phyloP scores from a whole-genome alignment of 2,329 filamentous ascomycete species.

The Pestalotiopsis sp. region DNA sequence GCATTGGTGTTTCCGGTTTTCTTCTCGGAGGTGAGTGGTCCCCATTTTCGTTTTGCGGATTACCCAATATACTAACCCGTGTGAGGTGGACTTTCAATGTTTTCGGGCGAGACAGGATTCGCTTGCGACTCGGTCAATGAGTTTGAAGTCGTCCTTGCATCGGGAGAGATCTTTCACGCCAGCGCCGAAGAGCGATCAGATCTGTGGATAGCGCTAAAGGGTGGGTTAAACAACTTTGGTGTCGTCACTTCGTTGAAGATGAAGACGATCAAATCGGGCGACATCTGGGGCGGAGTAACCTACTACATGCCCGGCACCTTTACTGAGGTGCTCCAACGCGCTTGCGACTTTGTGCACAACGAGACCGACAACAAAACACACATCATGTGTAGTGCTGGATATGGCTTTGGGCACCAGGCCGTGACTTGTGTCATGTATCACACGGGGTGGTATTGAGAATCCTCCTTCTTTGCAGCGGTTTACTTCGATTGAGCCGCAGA shows the following conservation, averaged over 20 bases:
- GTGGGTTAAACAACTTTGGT: constrained; percentile 21
- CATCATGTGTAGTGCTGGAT: constrained; percentile 17
- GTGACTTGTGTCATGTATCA: constrained; percentile 20
- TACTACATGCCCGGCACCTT: constrained; percentile 19
- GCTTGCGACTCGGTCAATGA: constrained; percentile 20
- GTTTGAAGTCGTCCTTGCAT: constrained; percentile 18
- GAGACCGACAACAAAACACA: constrained; percentile 19
- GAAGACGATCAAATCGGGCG: constrained; percentile 12
- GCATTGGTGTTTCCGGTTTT: background rate
- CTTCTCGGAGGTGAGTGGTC: background rate
- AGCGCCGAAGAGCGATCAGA: constrained; percentile 17
- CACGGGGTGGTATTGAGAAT: constrained; percentile 17
- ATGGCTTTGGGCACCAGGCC: constrained; percentile 17
- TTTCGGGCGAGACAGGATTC: constrained; percentile 16
- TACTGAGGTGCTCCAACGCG: constrained; percentile 14
- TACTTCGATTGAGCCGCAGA: constrained; percentile 18
- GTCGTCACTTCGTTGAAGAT: constrained; percentile 18
- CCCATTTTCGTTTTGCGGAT: background rate
- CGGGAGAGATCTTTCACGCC: constrained; percentile 15
- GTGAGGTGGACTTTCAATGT: constrained; percentile 14
- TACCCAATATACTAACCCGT: background rate
- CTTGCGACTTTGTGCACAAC: constrained; percentile 18
- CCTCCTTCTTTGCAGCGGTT: constrained; percentile 18
- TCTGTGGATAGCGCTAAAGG: constrained; percentile 20
- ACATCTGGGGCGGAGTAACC: constrained; percentile 18